Conservation (phyloP, 192 early-diverging fungal genomes). For the Backusella australiensis region DNA sequence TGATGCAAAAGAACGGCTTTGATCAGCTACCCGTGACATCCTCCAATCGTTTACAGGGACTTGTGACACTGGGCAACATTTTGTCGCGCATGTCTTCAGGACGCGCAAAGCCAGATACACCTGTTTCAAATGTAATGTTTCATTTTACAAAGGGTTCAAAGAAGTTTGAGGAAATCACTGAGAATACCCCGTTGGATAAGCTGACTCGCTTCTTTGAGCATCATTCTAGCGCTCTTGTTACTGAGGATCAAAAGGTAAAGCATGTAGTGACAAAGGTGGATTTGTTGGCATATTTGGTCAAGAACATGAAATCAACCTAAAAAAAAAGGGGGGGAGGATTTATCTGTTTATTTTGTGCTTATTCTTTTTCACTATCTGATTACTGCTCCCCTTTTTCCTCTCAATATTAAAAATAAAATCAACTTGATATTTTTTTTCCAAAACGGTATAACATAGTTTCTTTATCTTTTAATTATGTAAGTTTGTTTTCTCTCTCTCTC, state of each 20-base stretch:
- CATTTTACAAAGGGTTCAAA: slow-evolving; percentile 56
- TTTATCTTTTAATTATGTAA: too few relatives aligned
- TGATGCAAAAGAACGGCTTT: slow-evolving; percentile 89
- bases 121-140: slow-evolving; percentile 80
- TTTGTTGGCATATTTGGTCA: slow-evolving; percentile 77
- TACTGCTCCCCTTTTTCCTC: too few relatives aligned
- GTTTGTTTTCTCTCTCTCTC: too few relatives aligned
- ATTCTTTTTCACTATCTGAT: too few relatives aligned
- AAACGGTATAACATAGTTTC: too few relatives aligned
- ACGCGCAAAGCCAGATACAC: slow-evolving; percentile 65
- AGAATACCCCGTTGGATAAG: slow-evolving; percentile 77
- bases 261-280: slow-evolving; percentile 95
- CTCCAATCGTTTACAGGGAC: slow-evolving; percentile 71
- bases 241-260: slow-evolving; percentile 65
- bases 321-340: too few relatives aligned
- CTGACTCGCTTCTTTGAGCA: slow-evolving; percentile 91
- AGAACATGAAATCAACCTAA: slow-evolving; percentile 30
- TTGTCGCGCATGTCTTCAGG: slow-evolving; percentile 66
- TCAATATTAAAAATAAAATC: too few relatives aligned
- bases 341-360: too few relatives aligned
- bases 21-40: slow-evolving; percentile 93
- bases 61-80: slow-evolving; percentile 77
- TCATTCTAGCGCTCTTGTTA: slow-evolving; percentile 88
- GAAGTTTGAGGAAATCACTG: slow-evolving; percentile 86
- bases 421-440: too few relatives aligned